Evolutionary conservation across 176 grass and related monocot genomes (phyloP).

Genomic region (Hyparrhenia diplandra): DNA sequence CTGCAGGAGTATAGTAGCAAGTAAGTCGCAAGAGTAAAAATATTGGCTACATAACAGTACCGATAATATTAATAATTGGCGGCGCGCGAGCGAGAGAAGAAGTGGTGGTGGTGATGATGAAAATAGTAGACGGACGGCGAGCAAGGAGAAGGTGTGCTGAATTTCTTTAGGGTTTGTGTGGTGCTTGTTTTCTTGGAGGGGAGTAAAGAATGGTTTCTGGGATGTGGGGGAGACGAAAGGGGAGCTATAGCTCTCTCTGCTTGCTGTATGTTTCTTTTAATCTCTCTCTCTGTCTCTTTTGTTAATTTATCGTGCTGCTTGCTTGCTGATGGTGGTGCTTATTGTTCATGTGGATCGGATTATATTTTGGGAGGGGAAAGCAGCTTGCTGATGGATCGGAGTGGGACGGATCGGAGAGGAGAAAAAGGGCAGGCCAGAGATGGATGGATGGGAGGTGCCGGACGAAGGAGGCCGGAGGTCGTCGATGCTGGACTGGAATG

Average conservation of each 20-base stretch:
- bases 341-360: conserved; percentile 18
- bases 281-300: background rate
- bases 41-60: conserved; percentile 62
- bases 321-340: conserved; percentile 36
- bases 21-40: conserved; percentile 40
- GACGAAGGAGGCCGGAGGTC: background rate
- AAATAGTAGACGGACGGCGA: conserved; percentile 29
- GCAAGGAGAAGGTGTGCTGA: conserved; percentile 11
- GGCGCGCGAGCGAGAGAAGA: conserved; percentile 19
- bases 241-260: background rate
- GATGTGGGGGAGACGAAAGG: conserved; percentile 30
- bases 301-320: conserved; percentile 26
- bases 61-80: conserved; percentile 68
- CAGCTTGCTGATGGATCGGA: background rate
- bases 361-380: conserved; percentile 18
- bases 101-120: conserved; percentile 43
- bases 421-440: background rate
- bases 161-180: conserved; percentile 71
- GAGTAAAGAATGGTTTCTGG: conserved; percentile 73
- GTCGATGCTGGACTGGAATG: conserved; percentile 5
- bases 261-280: background rate
- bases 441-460: background rate
- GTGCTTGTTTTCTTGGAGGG: conserved; percentile 50
- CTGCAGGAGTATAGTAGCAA: conserved; percentile 47
- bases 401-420: background rate